Conservation (phyloP, 2,329 filamentous ascomycete genomes). For the Beauveria sp. region DNA sequence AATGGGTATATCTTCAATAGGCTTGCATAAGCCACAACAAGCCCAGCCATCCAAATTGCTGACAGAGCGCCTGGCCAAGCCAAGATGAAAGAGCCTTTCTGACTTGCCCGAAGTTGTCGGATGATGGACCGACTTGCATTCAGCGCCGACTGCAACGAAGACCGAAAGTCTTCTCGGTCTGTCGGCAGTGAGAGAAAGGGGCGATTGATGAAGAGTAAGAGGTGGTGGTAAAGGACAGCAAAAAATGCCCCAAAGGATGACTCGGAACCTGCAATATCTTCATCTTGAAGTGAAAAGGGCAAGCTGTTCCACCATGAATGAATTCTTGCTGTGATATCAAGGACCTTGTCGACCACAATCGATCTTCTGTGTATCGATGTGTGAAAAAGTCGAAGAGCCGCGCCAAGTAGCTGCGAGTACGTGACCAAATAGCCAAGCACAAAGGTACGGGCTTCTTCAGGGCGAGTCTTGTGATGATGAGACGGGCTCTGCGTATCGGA, state of each 20-base stretch:
- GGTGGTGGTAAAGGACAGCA: conserved; percentile 24
- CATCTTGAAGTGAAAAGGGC: conserved; percentile 15
- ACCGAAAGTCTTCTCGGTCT: conserved; percentile 21
- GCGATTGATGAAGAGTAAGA: conserved; percentile 25
- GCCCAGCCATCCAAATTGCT: conserved; percentile 28
- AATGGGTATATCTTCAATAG: conserved; percentile 22
- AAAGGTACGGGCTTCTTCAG: conserved; percentile 12
- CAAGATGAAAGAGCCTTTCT: conserved; percentile 16
- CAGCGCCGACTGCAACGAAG: conserved; percentile 23
- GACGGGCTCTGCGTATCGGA: conserved; percentile 8
- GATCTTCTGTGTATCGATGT: conserved; percentile 18
- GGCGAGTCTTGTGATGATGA: conserved; percentile 2
- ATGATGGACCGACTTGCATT: conserved; percentile 22
- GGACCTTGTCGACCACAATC: conserved; percentile 15
- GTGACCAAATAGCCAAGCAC: conserved; percentile 16
- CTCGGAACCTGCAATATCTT: not conserved
- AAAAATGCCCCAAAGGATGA: conserved; percentile 18
- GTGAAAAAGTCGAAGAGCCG: conserved; percentile 18
- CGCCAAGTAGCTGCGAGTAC: conserved; percentile 16
- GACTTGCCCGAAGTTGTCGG: conserved; percentile 16
- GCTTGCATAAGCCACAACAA: conserved; percentile 27
- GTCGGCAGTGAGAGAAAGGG: conserved; percentile 26
- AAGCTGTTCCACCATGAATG: conserved; percentile 22
- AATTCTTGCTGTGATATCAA: conserved; percentile 15
- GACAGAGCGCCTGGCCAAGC: conserved; percentile 29